Base-by-base conservation (phyloP, 2,329 filamentous ascomycete species). In the Beauveria brongniartii region DNA sequence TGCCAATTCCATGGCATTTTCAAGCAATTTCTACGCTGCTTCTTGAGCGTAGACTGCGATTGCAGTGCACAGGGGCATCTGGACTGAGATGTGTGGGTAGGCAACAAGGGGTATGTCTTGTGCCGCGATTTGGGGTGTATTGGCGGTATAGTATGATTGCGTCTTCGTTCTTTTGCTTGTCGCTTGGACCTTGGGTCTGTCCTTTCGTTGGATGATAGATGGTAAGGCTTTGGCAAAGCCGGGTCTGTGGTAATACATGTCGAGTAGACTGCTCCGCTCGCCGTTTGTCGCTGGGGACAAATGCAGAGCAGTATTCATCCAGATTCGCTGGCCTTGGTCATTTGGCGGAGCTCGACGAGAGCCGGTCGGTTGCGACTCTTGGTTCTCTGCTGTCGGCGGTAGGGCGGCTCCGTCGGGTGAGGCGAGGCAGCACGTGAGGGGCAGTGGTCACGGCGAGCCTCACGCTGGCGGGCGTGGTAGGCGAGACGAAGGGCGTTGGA, bases 361-460 rank as follows among this genome's bases (percentile, higher is more conserved):
- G 69, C 66, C 16, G 70, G 70, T 40, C 74, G 71, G 67, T 74
- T 75, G 60, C 71, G 69, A 67, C 74, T 77, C 58, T 74, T 70
- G 14, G 73, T 74, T 56, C 74, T 67, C 62, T 74, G 72, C n/a
- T 72, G 71, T 52, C 73, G 73, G 24, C 72, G 70, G 47, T 69
- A 65, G 18, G 65, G 67, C 63, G 65, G 67, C 64, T 71, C 68
- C n/a, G 69, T 71, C 20, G 58, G 50, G 28, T 70, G 66, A 3
- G 73, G 72, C 6, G 74, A 74, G 1, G 70, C 64, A 20, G 72
- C 72, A 22, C 75, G 69, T 14, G 75, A 77, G 12, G 75, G 75
- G 62, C 75, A 77, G 63, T 79, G 78, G 64, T 77, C 77, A 22
- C 78, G 75, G 46, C 76, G 74, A 40, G 71, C 70, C 34, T 74